Evolutionary conservation across 768 basidiomycete species (phyloP).

Genomic region (Trametes maxima): DNA sequence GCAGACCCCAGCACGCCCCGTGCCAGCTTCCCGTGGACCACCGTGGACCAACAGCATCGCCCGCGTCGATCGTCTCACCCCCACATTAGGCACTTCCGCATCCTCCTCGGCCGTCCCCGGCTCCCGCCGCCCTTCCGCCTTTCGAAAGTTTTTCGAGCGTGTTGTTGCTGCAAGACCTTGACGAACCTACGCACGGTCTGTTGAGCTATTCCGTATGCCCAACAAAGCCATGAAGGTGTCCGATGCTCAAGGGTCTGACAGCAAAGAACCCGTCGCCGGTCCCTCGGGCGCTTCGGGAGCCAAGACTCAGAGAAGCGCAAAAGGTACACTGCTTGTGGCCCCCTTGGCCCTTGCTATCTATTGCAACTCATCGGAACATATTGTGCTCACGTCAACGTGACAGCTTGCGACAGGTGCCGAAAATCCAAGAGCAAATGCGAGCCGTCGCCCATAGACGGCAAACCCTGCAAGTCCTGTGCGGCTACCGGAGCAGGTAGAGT

Average conservation of each 20-base stretch:
- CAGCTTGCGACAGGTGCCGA: constrained; percentile 86
- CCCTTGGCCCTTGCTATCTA: no score
- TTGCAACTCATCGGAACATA: not conserved
- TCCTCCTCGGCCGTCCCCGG: not conserved
- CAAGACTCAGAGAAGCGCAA: constrained; percentile 17
- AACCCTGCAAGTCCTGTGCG: constrained; percentile 61
- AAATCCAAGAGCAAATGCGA: constrained; percentile 91
- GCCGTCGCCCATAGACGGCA: constrained; percentile 59
- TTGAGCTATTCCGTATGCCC: not conserved
- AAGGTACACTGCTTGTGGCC: constrained; percentile 7
- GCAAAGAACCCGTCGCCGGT: not conserved
- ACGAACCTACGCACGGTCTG: no score
- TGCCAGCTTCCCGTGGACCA: constrained; percentile 1
- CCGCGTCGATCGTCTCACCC: not conserved
- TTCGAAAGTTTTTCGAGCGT: no score
- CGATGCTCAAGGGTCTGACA: constrained; percentile 1
- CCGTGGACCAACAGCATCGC: constrained; percentile 10
- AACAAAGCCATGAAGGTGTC: not conserved
- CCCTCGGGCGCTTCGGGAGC: not conserved
- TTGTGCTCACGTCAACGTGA: not conserved
- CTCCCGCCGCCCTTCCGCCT: no score
- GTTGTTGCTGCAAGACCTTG: no score
- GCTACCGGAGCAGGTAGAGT: constrained; percentile 42
- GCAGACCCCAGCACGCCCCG: not conserved
- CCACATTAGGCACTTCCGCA: no score